Evolutionary conservation across 805 yeast species (phyloP), one percentile per base, ranked within the genome.

Genomic region (Hanseniaspora pseudoguilliermondii): DNA sequence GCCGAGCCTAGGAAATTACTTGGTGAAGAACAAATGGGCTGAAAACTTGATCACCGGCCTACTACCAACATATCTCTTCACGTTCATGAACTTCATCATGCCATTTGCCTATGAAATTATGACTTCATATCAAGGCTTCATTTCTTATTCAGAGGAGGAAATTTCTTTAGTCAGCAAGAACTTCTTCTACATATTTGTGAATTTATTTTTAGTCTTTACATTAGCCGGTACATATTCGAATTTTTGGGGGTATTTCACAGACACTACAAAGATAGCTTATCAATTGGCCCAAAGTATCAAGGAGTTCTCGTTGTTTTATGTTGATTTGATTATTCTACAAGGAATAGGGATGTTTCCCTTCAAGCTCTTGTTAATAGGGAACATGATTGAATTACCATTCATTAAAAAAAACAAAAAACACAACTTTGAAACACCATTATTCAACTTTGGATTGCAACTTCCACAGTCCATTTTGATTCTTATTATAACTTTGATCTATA

Each of bases 91-190:
- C 68, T 77, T 84, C 49, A 74, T 82, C 15, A 81, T 90, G 62
- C 98, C 98, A 2, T 90, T 82, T 64, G 72, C 91, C 49, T 90
- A 87, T 65, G 87, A 86, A 48, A 86, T 86, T 79, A 71, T 91
- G 50, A 84, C 97, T 0, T 74, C 81, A 2, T 75, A 79, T 50
- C 98, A 91, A 71, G 97, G 97, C 0, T 86, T 80, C 63, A 82
- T 95, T 0, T 88, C 97, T 6, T 83, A 85, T 63, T 90, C 95
- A 41, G 97, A 93, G 61, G 96, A 86, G 61, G 97, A 93, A 66
- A 71, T 89, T 18, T 84, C 96, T 0, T 80, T 89, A 25, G 95
- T 91, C 2, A 82, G 93, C 29, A 91, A 91, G 70, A 93, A 93
- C 72, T 91, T 90, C 71, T 90, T 93, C 66, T 93, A 89, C 69